Evolutionary conservation across 1,284 basidiomycete genomes (phyloP).

Genomic region (Sphaerobolus stellatus): DNA sequence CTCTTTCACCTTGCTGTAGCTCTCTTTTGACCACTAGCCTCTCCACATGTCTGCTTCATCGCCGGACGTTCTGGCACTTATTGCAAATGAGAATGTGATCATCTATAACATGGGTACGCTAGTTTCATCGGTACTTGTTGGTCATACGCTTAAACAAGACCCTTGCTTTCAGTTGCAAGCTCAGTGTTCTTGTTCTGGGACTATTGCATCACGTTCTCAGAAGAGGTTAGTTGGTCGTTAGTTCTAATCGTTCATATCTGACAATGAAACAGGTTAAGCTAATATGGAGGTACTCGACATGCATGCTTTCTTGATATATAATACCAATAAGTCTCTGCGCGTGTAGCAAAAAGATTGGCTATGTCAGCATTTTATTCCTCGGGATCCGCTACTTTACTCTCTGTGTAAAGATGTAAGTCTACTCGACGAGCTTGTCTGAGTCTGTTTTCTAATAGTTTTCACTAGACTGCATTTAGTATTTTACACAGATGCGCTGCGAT

Average conservation of each 20-base stretch:
- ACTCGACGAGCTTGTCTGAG: not conserved
- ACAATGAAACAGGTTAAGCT: conserved; percentile 5
- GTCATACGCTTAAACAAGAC: too few relatives aligned
- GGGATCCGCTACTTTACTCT: conserved; percentile 5
- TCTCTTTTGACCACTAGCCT: too few relatives aligned
- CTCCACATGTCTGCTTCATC: too few relatives aligned
- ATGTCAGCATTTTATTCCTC: not conserved
- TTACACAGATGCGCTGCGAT: not conserved
- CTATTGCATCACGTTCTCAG: conserved; percentile 10
- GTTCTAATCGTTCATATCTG: not conserved
- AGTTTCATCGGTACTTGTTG: too few relatives aligned
- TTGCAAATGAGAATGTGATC: too few relatives aligned
- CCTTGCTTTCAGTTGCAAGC: conserved; percentile 12
- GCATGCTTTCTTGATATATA: not conserved
- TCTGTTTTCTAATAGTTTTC: not conserved
- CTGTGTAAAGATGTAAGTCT: conserved; percentile 2
- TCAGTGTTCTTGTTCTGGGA: conserved; percentile 12
- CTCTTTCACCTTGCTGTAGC: too few relatives aligned
- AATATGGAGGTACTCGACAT: conserved; percentile 9
- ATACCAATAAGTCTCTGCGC: not conserved
- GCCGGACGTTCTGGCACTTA: too few relatives aligned
- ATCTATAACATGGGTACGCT: too few relatives aligned
- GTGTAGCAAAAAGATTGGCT: not conserved
- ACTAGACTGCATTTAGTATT: not conserved
- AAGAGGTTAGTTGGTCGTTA: not conserved